Conservation (phyloP, 2,329 filamentous ascomycete genomes). For the Elsinoe perseae region DNA sequence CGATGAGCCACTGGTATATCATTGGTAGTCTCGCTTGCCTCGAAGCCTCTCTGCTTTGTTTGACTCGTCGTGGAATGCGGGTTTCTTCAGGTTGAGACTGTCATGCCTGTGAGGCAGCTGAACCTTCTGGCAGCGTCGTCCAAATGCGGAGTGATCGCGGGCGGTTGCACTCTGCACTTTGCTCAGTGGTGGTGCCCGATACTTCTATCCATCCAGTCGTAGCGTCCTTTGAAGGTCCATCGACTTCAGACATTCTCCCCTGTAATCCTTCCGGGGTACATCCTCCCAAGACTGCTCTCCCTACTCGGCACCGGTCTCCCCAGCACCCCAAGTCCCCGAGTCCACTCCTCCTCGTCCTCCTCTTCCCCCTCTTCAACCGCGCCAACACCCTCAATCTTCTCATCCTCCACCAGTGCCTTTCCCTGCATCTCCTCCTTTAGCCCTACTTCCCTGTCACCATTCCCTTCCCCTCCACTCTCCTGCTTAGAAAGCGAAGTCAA, state of each 20-base stretch:
- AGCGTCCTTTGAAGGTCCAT: too few relatives aligned
- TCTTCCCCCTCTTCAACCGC: slow-evolving; percentile 1
- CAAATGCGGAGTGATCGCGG: background rate
- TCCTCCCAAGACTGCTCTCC: slow-evolving; percentile 14
- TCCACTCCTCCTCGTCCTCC: slow-evolving; percentile 11
- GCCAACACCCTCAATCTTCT: background rate
- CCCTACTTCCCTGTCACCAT: background rate
- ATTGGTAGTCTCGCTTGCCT: too few relatives aligned
- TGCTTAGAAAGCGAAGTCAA: background rate
- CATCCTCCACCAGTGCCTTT: background rate
- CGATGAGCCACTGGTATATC: too few relatives aligned
- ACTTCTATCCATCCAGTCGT: too few relatives aligned
- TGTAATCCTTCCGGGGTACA: slow-evolving; percentile 11
- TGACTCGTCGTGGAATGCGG: too few relatives aligned
- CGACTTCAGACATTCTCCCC: slow-evolving; percentile 6
- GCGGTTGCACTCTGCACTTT: too few relatives aligned
- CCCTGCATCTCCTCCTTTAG: background rate
- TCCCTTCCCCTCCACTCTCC: background rate
- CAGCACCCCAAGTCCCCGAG: slow-evolving; percentile 3
- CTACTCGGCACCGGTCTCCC: slow-evolving; percentile 11
- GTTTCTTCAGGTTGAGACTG: background rate
- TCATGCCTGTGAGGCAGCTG: background rate
- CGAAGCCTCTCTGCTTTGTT: too few relatives aligned
- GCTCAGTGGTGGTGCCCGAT: too few relatives aligned
- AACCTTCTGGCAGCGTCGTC: background rate